Percentiles rank a stretch among this genome's conserved stretches.
Conservation (phyloP, 1,284 basidiomycete genomes). For the Malassezia vespertilionis region DNA sequence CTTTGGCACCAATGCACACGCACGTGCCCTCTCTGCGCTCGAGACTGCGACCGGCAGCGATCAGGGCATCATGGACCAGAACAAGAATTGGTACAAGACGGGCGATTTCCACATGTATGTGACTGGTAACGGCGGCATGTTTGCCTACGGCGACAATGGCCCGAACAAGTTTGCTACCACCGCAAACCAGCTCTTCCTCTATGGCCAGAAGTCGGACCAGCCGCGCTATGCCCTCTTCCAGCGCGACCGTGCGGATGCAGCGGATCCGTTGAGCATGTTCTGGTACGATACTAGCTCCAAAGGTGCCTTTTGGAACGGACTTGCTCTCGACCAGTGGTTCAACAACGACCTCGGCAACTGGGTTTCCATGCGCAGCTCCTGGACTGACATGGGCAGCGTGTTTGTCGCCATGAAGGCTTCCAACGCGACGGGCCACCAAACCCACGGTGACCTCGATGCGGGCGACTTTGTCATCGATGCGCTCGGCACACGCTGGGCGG, state of each 20-base stretch:
- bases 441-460: slow-evolving; percentile 81
- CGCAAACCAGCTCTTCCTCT: slow-evolving; percentile 41
- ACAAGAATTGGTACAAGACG: slow-evolving; percentile 57
- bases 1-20: slow-evolving; percentile 67
- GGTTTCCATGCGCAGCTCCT: slow-evolving; percentile 78
- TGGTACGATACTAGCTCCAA: slow-evolving; percentile 77
- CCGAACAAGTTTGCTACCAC: slow-evolving; percentile 76
- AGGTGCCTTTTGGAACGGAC: slow-evolving; percentile 83
- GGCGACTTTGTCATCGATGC: slow-evolving; percentile 95
- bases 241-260: slow-evolving; percentile 71
- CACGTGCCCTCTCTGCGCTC: slow-evolving; percentile 78
- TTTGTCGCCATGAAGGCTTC: slow-evolving; percentile 84
- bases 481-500: slow-evolving; percentile 85
- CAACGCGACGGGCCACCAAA: slow-evolving; percentile 60
- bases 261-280: slow-evolving; percentile 93
- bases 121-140: slow-evolving; percentile 70
- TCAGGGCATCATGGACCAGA: slow-evolving; percentile 58
- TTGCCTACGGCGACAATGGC: slow-evolving; percentile 84
- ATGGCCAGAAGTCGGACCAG: slow-evolving; percentile 30
- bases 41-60: slow-evolving; percentile 73
- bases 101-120: slow-evolving; percentile 84
- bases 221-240: slow-evolving; percentile 77
- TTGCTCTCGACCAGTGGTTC: slow-evolving; percentile 73
- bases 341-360: slow-evolving; percentile 57
- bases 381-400: slow-evolving; percentile 74